Conservation (phyloP, 176 grass and related monocot genomes). For the Alloteropsis semialata region DNA sequence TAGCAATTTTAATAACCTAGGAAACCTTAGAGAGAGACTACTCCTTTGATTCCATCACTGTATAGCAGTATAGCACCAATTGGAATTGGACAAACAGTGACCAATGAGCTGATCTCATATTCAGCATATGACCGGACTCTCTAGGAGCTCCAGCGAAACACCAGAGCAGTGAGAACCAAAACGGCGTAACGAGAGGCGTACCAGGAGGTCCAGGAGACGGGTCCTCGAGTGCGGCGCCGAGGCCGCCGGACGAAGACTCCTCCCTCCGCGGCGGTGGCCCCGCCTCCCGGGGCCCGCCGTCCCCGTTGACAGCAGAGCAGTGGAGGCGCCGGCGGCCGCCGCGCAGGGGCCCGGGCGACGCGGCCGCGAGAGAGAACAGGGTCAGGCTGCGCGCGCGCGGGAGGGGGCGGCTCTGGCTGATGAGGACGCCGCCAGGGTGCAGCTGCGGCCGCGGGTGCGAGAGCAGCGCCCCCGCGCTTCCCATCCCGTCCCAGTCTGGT, state of each 20-base stretch:
- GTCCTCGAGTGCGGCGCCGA: conserved; percentile 58
- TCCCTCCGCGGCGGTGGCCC: conserved; percentile 24
- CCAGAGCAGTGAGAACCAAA: background rate
- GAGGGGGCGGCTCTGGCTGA: background rate
- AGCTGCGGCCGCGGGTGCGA: conserved; percentile 40
- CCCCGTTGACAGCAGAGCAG: conserved; percentile 16
- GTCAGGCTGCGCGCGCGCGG: background rate
- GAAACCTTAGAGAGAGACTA: background rate
- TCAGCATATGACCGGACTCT: background rate
- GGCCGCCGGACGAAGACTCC: conserved; percentile 23
- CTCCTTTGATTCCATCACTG: background rate
- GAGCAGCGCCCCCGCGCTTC: conserved; percentile 57
- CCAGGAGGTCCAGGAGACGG: conserved; percentile 29
- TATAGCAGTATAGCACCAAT: background rate
- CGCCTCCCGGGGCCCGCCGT: background rate
- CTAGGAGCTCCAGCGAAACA: background rate
- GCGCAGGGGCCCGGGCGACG: background rate
- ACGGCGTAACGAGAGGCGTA: conserved; percentile 13
- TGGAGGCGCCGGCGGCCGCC: background rate
- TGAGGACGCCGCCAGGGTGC: conserved; percentile 27
- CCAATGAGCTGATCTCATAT: background rate
- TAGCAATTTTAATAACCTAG: background rate
- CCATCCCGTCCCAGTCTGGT: conserved; percentile 34
- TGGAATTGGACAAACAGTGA: background rate
- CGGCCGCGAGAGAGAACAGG: background rate